These are phyloP conservation scores for Buddleja alternifolia DNA, from an alignment of 257 asterid species.

Conservation along the genomic window DNA sequence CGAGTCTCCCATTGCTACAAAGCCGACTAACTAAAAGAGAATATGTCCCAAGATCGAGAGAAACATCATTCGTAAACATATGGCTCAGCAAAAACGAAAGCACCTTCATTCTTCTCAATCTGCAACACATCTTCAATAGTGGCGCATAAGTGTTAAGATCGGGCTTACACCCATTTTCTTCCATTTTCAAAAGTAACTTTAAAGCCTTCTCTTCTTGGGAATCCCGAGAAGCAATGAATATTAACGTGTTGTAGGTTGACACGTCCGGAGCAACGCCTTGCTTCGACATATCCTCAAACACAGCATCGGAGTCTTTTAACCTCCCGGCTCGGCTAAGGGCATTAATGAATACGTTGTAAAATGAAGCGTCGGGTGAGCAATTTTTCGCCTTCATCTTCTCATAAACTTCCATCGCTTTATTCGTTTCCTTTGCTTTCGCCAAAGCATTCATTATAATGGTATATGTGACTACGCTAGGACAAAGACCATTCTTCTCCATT, in stretches of 20 bases:
- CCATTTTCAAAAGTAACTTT: constrained; percentile 64
- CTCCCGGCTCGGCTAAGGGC: constrained; percentile 71
- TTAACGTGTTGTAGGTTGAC: constrained; percentile 59
- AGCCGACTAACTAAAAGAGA: constrained; percentile 64
- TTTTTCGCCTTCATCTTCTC: constrained; percentile 67
- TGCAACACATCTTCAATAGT: constrained; percentile 87
- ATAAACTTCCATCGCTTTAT: constrained; percentile 65
- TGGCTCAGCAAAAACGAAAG: constrained; percentile 74
- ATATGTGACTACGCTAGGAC: constrained; percentile 66
- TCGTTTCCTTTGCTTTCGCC: constrained; percentile 67
- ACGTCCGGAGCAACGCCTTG: constrained; percentile 66
- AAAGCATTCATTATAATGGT: constrained; percentile 63
- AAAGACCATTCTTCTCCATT: constrained; percentile 58
- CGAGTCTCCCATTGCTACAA: constrained; percentile 50
- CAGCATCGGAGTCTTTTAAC: constrained; percentile 64
- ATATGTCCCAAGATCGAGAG: constrained; percentile 74
- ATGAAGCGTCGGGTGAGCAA: constrained; percentile 65
- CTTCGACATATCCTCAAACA: constrained; percentile 78
- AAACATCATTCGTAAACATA: constrained; percentile 73
- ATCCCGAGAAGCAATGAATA: constrained; percentile 47
- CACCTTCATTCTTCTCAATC: constrained; percentile 74
- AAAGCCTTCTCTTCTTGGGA: constrained; percentile 83
- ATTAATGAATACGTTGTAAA: constrained; percentile 53
- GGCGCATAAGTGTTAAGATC: constrained; percentile 68
- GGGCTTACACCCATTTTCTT: constrained; percentile 65